Evolutionary conservation across 768 basidiomycete species (phyloP), one percentile per base, ranked within the genome.

Genomic region (Suillus plorans): DNA sequence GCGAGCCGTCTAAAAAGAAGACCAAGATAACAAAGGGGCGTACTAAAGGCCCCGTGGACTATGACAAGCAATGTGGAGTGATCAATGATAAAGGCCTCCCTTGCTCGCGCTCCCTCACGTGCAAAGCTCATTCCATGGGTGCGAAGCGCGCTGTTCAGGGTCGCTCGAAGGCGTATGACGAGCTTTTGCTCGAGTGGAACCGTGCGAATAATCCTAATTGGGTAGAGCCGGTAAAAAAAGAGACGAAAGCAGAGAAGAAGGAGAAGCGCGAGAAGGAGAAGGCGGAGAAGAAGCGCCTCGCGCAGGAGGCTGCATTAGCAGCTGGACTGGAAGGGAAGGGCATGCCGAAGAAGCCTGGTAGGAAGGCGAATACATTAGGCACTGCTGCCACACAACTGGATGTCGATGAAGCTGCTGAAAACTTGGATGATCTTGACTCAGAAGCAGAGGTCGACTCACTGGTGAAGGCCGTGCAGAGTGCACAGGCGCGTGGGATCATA

Each of bases 41-140:
- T 53, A 78, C 85, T 66, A 93, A 93, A 70, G 92, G 93, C 1
- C 95, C 95, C 4, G 87, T 97, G 59, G 91, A 98, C 77, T 87
- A 89, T 68, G 94, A 97, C 80, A 89, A 86, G 63, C 95, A 97
- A 68, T 99, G 97, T 70, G 95, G 97, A 60, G 97, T 99, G 44
- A 97, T 97, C 75, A 98, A 97, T 78, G 95, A 97, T 79, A 97
- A 97, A 76, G 85, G 85, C 52, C 80, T 94, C 8, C 95, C 94
- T 0, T 99, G 97, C 73, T 94, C 95, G 14, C 92, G 97, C 34
- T 95, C 95, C 8, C 84, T 99, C 44, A 98, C 97, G 0, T 99
- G 97, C 81, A 99, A 99, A 78, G 94, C 97, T 6, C 97, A 99
- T 74, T 91, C 94, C 2, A 97, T 99, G 90, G 94, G 94, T 16